Evolutionary conservation across 2,329 filamentous ascomycete genomes (phyloP), one percentile per base, ranked within the genome.

Genomic region (Claviceps humidiphila): DNA sequence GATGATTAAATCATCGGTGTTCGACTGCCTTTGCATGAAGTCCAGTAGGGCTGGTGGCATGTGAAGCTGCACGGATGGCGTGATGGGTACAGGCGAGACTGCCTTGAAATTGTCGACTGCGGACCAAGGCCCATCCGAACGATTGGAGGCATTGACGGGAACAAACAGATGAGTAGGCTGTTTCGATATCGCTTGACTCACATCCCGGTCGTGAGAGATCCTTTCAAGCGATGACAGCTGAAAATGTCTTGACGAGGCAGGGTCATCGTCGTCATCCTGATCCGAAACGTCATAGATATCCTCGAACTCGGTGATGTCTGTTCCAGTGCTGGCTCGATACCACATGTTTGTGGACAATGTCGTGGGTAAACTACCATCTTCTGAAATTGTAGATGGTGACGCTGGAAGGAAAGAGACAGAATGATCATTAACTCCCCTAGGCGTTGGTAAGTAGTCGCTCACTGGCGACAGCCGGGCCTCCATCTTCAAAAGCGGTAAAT

Each of bases 261-360:
- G 45, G 38, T 64, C 64, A 8, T 79, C 75, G 51, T 89, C 81
- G 37, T 64, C 64, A 7, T 78, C 75, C 59, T 95, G 89, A 51
- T 89, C 89, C 16, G 87, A 89, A 43, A 88, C 77, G 66, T 93
- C 87, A 66, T 95, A 95, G 48, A 95, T 72, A 60, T 94, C 88
- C 67, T 95, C 87, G 60, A 91, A 91, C 57, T 88, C 84, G 58
- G 80, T 87, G 56, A 76, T 76, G 59, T 81, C 79, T 58, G 84
- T 84, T 64, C 77, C 72, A 59, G 74, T 69, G 71, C 77, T 85
- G 60, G 74, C 72, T 59, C 80, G 74, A 56, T 77, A 82, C 85
- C 84, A 82, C 26, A 74, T 74, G 56, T 78, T 75, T n/a, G 44
- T 51, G 22, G 78, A 80, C 42, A 74, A 77, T 9, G 71, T 74